phyloP scores from a whole-genome alignment of 805 yeast genomes.

The Pichia nanzhaoensis region DNA sequence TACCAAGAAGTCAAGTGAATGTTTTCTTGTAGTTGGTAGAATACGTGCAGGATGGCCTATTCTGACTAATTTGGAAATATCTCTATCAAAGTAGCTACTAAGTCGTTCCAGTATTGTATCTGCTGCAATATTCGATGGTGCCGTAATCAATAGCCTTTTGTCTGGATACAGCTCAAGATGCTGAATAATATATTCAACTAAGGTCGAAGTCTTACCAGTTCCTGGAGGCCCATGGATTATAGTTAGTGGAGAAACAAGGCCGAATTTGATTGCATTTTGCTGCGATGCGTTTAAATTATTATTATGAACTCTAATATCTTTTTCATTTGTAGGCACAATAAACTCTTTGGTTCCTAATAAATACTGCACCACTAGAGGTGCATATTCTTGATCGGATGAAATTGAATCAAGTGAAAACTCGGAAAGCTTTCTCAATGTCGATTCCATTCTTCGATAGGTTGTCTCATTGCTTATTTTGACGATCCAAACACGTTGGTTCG shows the following conservation, averaged over 20 bases:
- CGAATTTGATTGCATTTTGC: constrained; percentile 59
- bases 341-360: constrained; percentile 40
- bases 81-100: constrained; percentile 26
- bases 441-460: constrained; percentile 73
- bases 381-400: constrained; percentile 18
- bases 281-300: constrained; percentile 60
- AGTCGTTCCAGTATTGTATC: constrained; percentile 85
- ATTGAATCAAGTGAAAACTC: constrained; percentile 35
- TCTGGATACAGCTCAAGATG: constrained; percentile 33
- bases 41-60: constrained; percentile 93
- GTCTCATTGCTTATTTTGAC: constrained; percentile 61
- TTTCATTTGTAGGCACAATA: constrained; percentile 19
- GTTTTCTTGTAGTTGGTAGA: constrained; percentile 50
- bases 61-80: constrained; percentile 49
- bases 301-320: constrained; percentile 32
- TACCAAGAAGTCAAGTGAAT: constrained; percentile 70
- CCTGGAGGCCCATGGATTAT: constrained; percentile 81
- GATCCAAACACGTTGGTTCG: constrained; percentile 45
- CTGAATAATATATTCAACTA: constrained; percentile 77
- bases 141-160: constrained; percentile 70
- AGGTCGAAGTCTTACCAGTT: constrained; percentile 78
- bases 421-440: constrained; percentile 59
- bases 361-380: constrained; percentile 33
- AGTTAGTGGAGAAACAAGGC: constrained; percentile 48
- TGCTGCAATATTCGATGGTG: constrained; percentile 89